Conservation (phyloP, 345 rosid genomes). For the Aegle marmelos region DNA sequence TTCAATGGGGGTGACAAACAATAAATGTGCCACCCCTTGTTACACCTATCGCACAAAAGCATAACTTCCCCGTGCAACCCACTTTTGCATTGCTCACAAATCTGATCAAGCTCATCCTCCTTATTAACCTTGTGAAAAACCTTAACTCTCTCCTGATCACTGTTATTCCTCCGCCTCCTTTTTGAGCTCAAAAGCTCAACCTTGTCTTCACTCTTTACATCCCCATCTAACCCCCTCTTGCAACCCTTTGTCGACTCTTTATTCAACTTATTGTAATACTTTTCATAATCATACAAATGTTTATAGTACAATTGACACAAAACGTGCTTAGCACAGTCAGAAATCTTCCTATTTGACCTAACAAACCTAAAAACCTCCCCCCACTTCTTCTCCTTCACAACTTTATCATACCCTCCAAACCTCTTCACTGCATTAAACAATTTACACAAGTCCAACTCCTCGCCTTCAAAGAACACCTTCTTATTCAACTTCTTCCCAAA, state of each 20-base stretch:
- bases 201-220: conserved; percentile 28
- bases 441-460: conserved; percentile 85
- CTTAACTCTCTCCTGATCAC: conserved; percentile 30
- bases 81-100: conserved; percentile 82
- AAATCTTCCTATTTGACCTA: conserved; percentile 56
- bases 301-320: conserved; percentile 73
- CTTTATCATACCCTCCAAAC: conserved; percentile 82
- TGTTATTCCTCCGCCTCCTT: conserved; percentile 48
- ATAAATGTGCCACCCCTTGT: conserved; percentile 96
- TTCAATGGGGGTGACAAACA: conserved; percentile 89
- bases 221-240: conserved; percentile 45
- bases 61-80: conserved; percentile 91
- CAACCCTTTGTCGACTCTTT: conserved; percentile 38
- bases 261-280: conserved; percentile 49
- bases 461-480: conserved; percentile 77
- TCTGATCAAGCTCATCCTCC: conserved; percentile 61
- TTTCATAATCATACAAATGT: conserved; percentile 80
- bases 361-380: conserved; percentile 78
- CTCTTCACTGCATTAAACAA: conserved; percentile 89
- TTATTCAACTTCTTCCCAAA: conserved; percentile 71
- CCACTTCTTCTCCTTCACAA: conserved; percentile 71
- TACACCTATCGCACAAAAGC: conserved; percentile 95
- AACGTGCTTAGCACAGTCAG: conserved; percentile 89
- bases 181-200: conserved; percentile 37
- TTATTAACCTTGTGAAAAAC: conserved; percentile 32